Evolutionary conservation across 805 yeast species (phyloP).

Genomic region (Maudiozyma barnettii): DNA sequence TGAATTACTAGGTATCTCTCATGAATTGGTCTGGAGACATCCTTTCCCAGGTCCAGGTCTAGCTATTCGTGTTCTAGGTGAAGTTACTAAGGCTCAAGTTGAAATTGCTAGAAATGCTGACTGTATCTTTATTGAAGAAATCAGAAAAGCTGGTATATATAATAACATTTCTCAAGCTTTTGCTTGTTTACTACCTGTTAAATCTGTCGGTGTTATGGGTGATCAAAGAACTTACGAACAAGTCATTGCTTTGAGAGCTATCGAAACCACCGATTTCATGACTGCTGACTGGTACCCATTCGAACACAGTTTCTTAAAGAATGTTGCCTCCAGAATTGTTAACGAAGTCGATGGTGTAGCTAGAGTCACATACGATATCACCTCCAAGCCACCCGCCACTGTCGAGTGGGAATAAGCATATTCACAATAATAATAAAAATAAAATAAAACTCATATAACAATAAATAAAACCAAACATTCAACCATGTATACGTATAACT

Average conservation of each 20-base stretch:
- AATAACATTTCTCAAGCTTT: slow-evolving; percentile 93
- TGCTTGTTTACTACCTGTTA: slow-evolving; percentile 93
- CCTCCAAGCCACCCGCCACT: slow-evolving; percentile 99
- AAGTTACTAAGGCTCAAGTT: slow-evolving; percentile 87
- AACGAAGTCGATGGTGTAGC: slow-evolving; percentile 99
- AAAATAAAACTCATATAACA: neutral
- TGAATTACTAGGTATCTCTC: slow-evolving; percentile 88
- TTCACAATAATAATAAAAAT: neutral
- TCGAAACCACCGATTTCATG: slow-evolving; percentile 97
- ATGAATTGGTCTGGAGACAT: slow-evolving; percentile 98
- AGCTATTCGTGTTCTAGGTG: slow-evolving; percentile 96
- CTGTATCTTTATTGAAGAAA: slow-evolving; percentile 90
- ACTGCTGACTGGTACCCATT: slow-evolving; percentile 98
- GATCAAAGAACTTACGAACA: slow-evolving; percentile 99
- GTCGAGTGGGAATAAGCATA: slow-evolving; percentile 89
- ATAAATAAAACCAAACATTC: neutral
- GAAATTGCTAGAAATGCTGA: slow-evolving; percentile 98
- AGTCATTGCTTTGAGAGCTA: slow-evolving; percentile 97
- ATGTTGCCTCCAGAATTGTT: slow-evolving; percentile 89
- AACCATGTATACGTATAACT: neutral
- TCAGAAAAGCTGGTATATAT: slow-evolving; percentile 85
- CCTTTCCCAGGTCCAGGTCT: slow-evolving; percentile 99
- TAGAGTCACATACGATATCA: slow-evolving; percentile 95
- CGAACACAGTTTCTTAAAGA: slow-evolving; percentile 85
- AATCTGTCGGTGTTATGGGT: slow-evolving; percentile 99